Conservation (phyloP, 225 moss, liverwort and hornwort species). For the Pseudoscleropodium purum region DNA sequence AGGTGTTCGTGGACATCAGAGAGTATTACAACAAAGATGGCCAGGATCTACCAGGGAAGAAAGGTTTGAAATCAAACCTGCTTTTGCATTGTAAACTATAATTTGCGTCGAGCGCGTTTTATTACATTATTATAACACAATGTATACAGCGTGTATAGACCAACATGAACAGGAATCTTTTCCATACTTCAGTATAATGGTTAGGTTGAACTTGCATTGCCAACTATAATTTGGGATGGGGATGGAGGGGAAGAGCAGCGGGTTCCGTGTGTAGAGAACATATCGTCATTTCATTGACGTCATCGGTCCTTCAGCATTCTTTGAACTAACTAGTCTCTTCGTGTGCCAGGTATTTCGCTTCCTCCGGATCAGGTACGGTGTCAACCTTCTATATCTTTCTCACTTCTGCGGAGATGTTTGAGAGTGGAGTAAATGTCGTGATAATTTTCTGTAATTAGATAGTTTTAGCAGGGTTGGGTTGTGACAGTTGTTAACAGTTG, state of each 20-base stretch:
- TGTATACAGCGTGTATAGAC: background rate
- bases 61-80: conserved; percentile 7
- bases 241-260: background rate
- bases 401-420: background rate
- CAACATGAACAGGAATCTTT: background rate
- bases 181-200: background rate
- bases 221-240: background rate
- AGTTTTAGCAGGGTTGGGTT: background rate
- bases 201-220: background rate
- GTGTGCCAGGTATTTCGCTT: conserved; percentile 34
- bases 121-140: background rate
- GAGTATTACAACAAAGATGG: conserved; percentile 40
- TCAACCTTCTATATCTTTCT: background rate
- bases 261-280: background rate
- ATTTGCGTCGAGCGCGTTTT: background rate
- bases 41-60: conserved; percentile 36
- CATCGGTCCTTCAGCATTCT: background rate
- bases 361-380: conserved; percentile 33
- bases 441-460: background rate
- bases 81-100: background rate
- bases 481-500: background rate
- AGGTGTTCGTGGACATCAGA: conserved; percentile 42
- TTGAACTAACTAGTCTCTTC: background rate
- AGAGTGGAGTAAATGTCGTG: background rate
- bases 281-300: background rate